phyloP scores from a whole-genome alignment of 345 rosid genomes.

The Eucalyptus sp. region DNA sequence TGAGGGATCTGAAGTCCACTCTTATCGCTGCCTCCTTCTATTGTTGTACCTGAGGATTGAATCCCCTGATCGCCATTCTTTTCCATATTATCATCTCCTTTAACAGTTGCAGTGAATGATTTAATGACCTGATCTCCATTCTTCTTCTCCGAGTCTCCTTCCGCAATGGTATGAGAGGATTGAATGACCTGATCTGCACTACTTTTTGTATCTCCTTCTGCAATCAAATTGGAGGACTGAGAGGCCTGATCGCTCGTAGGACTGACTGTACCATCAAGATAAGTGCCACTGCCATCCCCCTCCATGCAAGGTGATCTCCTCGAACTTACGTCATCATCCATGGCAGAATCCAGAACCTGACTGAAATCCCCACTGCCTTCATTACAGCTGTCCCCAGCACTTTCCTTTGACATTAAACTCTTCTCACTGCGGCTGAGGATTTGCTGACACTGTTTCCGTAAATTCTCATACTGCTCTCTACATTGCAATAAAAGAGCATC shows the following conservation, averaged over 20 bases:
- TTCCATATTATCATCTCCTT: background rate
- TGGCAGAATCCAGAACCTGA: constrained; percentile 32
- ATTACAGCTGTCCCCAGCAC: constrained; percentile 15
- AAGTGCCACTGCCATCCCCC: background rate
- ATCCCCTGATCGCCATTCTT: background rate
- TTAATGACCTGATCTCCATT: background rate
- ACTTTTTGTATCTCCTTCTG: background rate
- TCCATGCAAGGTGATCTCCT: background rate
- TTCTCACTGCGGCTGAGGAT: constrained; percentile 20
- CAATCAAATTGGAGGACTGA: background rate
- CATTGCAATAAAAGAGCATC: background rate
- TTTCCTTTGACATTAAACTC: constrained; percentile 26
- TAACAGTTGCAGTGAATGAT: background rate
- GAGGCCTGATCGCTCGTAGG: background rate
- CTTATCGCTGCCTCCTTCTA: background rate
- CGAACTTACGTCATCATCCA: constrained; percentile 21
- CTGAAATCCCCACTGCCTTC: constrained; percentile 27
- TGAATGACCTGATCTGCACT: background rate
- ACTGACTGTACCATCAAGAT: background rate
- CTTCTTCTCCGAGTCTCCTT: background rate
- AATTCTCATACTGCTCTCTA: constrained; percentile 63
- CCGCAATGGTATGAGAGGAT: constrained; percentile 7
- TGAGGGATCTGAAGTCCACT: background rate
- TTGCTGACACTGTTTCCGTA: constrained; percentile 47
- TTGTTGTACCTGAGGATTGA: background rate